Base-by-base conservation (phyloP, 2,329 filamentous ascomycete genomes). In the Ophiostoma montium region DNA sequence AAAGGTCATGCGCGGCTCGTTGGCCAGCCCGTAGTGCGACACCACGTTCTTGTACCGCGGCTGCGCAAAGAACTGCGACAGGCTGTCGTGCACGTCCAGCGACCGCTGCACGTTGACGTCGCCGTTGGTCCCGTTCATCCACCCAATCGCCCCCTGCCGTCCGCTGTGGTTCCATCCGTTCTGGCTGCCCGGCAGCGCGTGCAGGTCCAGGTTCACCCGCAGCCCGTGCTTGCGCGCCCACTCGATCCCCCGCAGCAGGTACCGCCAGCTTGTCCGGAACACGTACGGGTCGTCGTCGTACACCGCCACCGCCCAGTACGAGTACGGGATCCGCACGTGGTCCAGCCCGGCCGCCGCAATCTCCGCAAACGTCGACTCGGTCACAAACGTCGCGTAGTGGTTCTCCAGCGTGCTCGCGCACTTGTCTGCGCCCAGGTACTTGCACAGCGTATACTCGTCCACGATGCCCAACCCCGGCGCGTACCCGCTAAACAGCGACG, bases 121-220 rank as follows among this genome's bases (percentile, higher is more conserved):
- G 11, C 92, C 90, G 59, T 95, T 72, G 0, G 86, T 83, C n/a
- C 92, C 92, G 58, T 92, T 92, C 35, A 96, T 68, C 92, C 92
- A 98, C 23, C 78, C 74, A 54, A 96, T 90, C 1, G 66, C 53
- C 1, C 92, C 90, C 62, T 84, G 82, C 10, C 80, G 78, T 0
- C 92, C 92, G 57, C 86, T 94, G 64, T 98, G 92, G 59, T 95
- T 95, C 90, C 90, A 96, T 2, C 92, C 92, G 59, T 98, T 98
- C 61, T 96, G 92, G 53, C 84, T 90, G 0, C 92, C 92, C 0
- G 90, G 90, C 0, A 92, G 71, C n/a, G 76, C 88, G 66, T 98
- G 92, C 5, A 95, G 68, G 63, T 98, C 92, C 4, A 98, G 77
- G 54, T 96, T 96, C 36, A 98, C 80, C 2, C 92, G 83, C 5